phyloP scores from a whole-genome alignment of 1,139 yeast genomes.

The Saccharomyces hybrid region DNA sequence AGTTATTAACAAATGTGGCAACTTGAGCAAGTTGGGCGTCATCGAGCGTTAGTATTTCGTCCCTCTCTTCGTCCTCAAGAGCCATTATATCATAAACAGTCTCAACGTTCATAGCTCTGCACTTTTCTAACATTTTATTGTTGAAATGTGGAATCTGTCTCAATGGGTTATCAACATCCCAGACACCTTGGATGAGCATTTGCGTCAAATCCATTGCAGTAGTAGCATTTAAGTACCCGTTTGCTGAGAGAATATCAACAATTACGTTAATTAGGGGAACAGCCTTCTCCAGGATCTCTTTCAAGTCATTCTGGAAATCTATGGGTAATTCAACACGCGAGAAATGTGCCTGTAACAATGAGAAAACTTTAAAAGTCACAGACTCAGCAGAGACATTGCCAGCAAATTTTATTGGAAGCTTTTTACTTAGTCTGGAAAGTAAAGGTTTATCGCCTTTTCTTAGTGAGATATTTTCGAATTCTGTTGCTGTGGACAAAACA shows the following conservation, averaged over 20 bases:
- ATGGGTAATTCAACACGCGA: conserved; percentile 53
- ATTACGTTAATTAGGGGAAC: conserved; percentile 54
- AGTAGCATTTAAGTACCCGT: conserved; percentile 72
- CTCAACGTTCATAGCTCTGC: conserved; percentile 50
- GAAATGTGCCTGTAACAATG: conserved; percentile 75
- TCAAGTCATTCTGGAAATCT: conserved; percentile 56
- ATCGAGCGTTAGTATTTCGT: conserved; percentile 50
- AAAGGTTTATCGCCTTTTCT: conserved; percentile 50
- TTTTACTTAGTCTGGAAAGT: conserved; percentile 46
- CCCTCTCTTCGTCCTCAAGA: conserved; percentile 73
- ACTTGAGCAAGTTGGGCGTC: conserved; percentile 48
- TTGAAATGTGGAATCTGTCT: conserved; percentile 73
- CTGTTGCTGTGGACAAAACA: conserved; percentile 51
- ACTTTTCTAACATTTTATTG: conserved; percentile 47
- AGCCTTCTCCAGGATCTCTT: conserved; percentile 42
- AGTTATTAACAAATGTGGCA: conserved; percentile 82
- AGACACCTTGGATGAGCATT: conserved; percentile 79
- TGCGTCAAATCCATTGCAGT: conserved; percentile 84
- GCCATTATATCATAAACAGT: conserved; percentile 82
- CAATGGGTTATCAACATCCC: conserved; percentile 76
- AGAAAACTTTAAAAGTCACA: conserved; percentile 52
- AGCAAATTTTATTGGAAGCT: conserved; percentile 56
- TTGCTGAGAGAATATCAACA: conserved; percentile 71
- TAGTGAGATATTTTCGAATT: conserved; percentile 57
- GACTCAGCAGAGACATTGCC: conserved; percentile 43